Evolutionary conservation across 306 rosid genomes (phyloP), one percentile per base, ranked within the genome.

Genomic region (Quercus parvula): DNA sequence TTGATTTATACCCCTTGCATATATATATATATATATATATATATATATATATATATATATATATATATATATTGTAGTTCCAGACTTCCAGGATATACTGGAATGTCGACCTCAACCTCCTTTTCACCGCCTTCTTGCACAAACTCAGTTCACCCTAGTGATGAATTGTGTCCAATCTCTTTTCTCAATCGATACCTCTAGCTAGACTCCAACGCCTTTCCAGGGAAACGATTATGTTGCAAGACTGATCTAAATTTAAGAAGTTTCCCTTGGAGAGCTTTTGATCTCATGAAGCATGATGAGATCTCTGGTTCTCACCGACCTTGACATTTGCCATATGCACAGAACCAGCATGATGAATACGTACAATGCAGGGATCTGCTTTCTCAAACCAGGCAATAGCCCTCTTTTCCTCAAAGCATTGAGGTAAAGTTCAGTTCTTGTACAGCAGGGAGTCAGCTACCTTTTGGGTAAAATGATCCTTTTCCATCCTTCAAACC

Each of bases 131-230:
- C 84, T 59, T 85, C 93, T 28, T 73, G 74, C 49, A 74, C 18
- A 56, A 85, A 81, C 56, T 89, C 96, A 14, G 87, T 77, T 64
- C 82, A 84, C 56, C 85, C 89, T 51, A 79, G 73, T 22, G 86
- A 80, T 35, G 92, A 76, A 78, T 89, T 92, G 68, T 85, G 88
- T 30, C 88, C 97, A 76, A 95, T 87, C 33, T 89, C 92, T 33
- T 84, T 93, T 91, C 85, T 95, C 99, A 71, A 95, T 91, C 46
- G 99, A 88, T 38, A 88, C 97, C 90, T 95, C 6, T 33, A 33
- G 38, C 99, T 54, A 95, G 97, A 85, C 99, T 95, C 99, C 98
- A 95, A 54, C 99, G 94, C 87, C 99, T 89, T 83, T 95, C 96
- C 28, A 95, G 88, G 80, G 98, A 89, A 84, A 95, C 85, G 79